Evolutionary conservation across 768 basidiomycete species (phyloP).

Genomic region (Hysterangium stoloniferum): DNA sequence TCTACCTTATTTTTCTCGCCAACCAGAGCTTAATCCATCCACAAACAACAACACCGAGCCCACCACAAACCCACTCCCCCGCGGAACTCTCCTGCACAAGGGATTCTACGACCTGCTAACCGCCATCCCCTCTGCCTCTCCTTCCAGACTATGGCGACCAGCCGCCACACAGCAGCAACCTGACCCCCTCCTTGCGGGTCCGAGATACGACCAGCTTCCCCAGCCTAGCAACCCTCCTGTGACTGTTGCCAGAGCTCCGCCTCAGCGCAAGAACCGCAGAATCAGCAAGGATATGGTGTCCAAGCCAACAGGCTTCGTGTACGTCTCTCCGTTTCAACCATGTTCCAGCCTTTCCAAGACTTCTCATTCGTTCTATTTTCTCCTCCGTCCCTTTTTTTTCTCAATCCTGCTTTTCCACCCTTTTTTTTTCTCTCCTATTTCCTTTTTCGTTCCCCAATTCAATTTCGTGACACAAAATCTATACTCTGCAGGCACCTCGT

Average conservation of each 20-base stretch:
- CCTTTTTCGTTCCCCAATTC: slow-evolving; percentile 9
- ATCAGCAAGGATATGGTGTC: slow-evolving; percentile 90
- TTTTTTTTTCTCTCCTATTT: slow-evolving; percentile 14
- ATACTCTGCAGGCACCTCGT: slow-evolving; percentile 79
- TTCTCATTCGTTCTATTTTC: neutral
- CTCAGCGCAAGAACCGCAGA: slow-evolving; percentile 47
- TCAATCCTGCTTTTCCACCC: neutral
- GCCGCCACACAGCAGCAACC: slow-evolving; percentile 28
- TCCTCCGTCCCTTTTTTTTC: too few species aligned
- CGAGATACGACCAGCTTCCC: slow-evolving; percentile 57
- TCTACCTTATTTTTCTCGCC: too few species aligned
- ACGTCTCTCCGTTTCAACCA: slow-evolving; percentile 37
- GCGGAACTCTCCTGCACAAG: slow-evolving; percentile 73
- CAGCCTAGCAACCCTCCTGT: slow-evolving; percentile 24
- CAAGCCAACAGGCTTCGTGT: slow-evolving; percentile 77
- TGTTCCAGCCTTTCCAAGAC: neutral
- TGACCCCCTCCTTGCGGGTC: slow-evolving; percentile 49
- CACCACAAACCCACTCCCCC: slow-evolving; percentile 46
- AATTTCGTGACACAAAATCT: slow-evolving; percentile 15
- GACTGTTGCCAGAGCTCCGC: slow-evolving; percentile 23
- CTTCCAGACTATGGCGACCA: slow-evolving; percentile 59
- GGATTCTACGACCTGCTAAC: slow-evolving; percentile 86
- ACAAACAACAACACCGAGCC: slow-evolving; percentile 19
- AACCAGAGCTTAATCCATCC: slow-evolving; percentile 16
- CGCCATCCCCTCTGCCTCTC: slow-evolving; percentile 60